Conservation (phyloP, 495 filamentous ascomycete species). For the Lasiosphaeria hispida region DNA sequence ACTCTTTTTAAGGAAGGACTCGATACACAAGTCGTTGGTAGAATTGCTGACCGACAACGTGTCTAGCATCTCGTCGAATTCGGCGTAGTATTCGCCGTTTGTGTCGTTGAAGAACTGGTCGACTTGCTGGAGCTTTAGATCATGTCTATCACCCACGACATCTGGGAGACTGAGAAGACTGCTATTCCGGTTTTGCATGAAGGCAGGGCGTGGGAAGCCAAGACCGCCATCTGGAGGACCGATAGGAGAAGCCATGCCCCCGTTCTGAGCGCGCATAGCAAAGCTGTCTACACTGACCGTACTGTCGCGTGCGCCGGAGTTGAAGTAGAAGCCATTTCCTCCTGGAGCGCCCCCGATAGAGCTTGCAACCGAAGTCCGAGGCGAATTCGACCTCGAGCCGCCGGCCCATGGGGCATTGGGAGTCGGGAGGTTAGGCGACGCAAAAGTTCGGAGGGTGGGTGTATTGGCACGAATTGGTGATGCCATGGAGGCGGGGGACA, state of each 20-base stretch:
- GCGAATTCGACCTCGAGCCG: conserved; percentile 21
- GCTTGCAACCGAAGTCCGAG: conserved; percentile 27
- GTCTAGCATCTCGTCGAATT: conserved; percentile 56
- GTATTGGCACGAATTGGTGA: conserved; percentile 14
- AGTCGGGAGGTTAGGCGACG: conserved; percentile 24
- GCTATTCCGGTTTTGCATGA: conserved; percentile 33
- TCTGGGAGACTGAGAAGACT: conserved; percentile 50
- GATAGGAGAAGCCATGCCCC: conserved; percentile 42
- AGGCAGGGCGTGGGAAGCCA: conserved; percentile 28
- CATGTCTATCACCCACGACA: conserved; percentile 59
- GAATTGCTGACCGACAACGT: conserved; percentile 54
- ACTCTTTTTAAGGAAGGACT: conserved; percentile 58
- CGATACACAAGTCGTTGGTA: conserved; percentile 57
- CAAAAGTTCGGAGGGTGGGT: conserved; percentile 11
- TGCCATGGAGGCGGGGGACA: conserved; percentile 8
- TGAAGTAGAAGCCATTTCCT: conserved; percentile 16
- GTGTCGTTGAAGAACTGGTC: conserved; percentile 68
- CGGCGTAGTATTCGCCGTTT: conserved; percentile 53
- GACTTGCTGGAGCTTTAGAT: conserved; percentile 62
- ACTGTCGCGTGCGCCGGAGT: conserved; percentile 30
- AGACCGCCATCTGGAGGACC: conserved; percentile 22
- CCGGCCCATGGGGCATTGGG: conserved; percentile 22
- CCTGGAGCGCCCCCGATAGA: conserved; percentile 17
- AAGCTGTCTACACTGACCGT: conserved; percentile 40
- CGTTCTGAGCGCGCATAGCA: conserved; percentile 32